Evolutionary conservation across 352 stramenopile genomes (phyloP).

Genomic region (Phytophthora colocasiae): DNA sequence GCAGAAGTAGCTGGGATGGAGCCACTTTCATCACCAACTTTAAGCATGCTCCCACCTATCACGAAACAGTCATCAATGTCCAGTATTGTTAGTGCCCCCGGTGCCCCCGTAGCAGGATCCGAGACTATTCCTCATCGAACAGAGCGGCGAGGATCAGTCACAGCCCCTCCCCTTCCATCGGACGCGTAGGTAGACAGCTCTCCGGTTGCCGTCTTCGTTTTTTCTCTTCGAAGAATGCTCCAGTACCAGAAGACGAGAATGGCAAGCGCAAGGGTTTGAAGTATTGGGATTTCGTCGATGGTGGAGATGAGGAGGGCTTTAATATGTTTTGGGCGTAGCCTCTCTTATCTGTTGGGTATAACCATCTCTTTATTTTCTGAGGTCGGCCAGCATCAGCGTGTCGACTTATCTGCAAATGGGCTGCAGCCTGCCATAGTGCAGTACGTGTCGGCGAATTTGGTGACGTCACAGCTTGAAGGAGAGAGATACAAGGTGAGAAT

Average conservation of each 20-base stretch:
- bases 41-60: slow-evolving; percentile 74
- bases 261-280: slow-evolving; percentile 19
- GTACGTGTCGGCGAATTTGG: slow-evolving; percentile 85
- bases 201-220: slow-evolving; percentile 20
- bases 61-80: slow-evolving; percentile 60
- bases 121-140: slow-evolving; percentile 41
- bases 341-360: slow-evolving; percentile 33
- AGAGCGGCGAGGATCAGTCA: slow-evolving; percentile 62
- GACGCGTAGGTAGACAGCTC: slow-evolving; percentile 45
- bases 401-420: slow-evolving; percentile 88
- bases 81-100: slow-evolving; percentile 39
- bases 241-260: slow-evolving; percentile 19
- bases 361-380: slow-evolving; percentile 8
- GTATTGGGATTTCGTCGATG: slow-evolving; percentile 24
- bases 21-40: slow-evolving; percentile 73
- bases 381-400: slow-evolving; percentile 44
- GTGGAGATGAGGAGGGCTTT: slow-evolving; percentile 38
- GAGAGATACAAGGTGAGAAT: slow-evolving; percentile 20
- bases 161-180: slow-evolving; percentile 25
- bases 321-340: slow-evolving; percentile 43
- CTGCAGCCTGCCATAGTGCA: slow-evolving; percentile 88
- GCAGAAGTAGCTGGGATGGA: slow-evolving; percentile 61
- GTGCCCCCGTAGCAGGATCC: slow-evolving; percentile 22
- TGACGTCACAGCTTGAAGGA: slow-evolving; percentile 76
- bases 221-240: slow-evolving; percentile 24